These are phyloP conservation scores for Ustilaginoidea virens DNA, from an alignment of 2,329 filamentous ascomycete genomes.

Conservation along the genomic window DNA sequence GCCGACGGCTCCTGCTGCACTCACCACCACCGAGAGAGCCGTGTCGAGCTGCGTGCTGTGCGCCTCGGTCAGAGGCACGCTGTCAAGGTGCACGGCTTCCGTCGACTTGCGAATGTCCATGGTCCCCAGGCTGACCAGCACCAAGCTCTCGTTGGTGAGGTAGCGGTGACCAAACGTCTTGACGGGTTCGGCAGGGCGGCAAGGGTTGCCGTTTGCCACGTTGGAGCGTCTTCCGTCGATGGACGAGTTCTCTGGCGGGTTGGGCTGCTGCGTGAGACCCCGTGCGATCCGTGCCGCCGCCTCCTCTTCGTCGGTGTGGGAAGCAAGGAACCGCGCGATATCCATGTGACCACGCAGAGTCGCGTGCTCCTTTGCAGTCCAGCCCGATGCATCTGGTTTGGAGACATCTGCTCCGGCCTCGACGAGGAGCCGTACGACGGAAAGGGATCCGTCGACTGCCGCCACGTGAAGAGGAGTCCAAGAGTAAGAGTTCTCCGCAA, in stretches of 20 bases:
- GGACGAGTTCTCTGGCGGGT: conserved; percentile 38
- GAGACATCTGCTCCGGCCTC: conserved; percentile 63
- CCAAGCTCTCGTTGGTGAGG: conserved; percentile 72
- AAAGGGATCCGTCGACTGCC: conserved; percentile 71
- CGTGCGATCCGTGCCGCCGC: conserved; percentile 10
- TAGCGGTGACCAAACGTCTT: conserved; percentile 96
- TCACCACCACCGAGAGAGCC: conserved; percentile 79
- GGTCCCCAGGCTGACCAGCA: conserved; percentile 82
- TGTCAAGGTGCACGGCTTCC: conserved; percentile 72
- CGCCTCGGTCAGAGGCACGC: conserved; percentile 72
- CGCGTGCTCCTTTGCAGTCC: conserved; percentile 89
- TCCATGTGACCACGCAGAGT: conserved; percentile 75
- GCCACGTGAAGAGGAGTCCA: conserved; percentile 96
- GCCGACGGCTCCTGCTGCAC: conserved; percentile 68
- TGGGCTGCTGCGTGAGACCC: conserved; percentile 6
- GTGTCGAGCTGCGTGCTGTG: conserved; percentile 91
- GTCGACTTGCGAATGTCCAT: conserved; percentile 82
- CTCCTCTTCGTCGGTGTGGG: conserved; percentile 24
- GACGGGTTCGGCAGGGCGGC: conserved; percentile 55
- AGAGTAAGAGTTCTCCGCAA: conserved; percentile 68
- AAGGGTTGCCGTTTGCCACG: conserved; percentile 22
- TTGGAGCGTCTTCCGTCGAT: conserved; percentile 44
- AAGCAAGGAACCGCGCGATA: conserved; percentile 56
- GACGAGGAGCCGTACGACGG: conserved; percentile 62
- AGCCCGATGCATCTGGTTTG: conserved; percentile 70